phyloP scores from a whole-genome alignment of 208 protist genomes.

The Acanthamoeba lugdunensis region DNA sequence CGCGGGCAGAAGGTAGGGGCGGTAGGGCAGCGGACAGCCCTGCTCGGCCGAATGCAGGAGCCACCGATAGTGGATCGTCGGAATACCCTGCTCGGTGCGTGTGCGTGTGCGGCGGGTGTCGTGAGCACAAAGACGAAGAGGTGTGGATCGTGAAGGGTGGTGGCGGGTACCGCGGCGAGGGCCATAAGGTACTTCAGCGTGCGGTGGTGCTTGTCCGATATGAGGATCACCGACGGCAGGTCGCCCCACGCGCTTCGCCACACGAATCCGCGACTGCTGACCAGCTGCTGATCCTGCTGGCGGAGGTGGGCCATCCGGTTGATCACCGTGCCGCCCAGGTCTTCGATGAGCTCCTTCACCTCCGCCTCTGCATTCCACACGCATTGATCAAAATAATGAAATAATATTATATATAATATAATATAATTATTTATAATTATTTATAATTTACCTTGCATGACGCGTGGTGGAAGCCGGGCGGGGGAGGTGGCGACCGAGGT shows the following conservation, averaged over 20 bases:
- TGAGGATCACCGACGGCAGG: constrained; percentile 36
- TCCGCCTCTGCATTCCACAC: constrained; percentile 7
- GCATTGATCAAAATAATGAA: not conserved
- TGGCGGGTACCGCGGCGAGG: constrained; percentile 22
- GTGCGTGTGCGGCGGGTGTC: not conserved
- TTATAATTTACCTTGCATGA: not conserved
- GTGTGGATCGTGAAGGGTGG: no score
- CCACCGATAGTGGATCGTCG: constrained; percentile 65
- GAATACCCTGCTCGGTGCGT: not conserved
- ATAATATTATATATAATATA: not conserved
- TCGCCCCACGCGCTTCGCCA: constrained; percentile 49
- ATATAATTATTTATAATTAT: not conserved
- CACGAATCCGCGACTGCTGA: not conserved
- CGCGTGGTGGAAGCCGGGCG: not conserved
- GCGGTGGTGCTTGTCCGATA: constrained; percentile 64
- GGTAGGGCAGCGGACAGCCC: constrained; percentile 43
- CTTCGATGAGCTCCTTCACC: constrained; percentile 52
- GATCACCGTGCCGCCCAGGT: constrained; percentile 36
- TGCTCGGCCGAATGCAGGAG: constrained; percentile 63
- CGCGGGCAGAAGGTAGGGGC: constrained; percentile 47
- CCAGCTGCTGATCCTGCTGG: not conserved
- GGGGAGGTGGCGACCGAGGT: not conserved
- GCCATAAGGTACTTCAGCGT: constrained; percentile 56
- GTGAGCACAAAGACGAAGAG: no score
- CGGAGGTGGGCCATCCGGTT: constrained; percentile 1